Evolutionary conservation across 2,329 filamentous ascomycete species (phyloP), one percentile per base, ranked within the genome.

Genomic region (Pseudogymnoascus sp.): DNA sequence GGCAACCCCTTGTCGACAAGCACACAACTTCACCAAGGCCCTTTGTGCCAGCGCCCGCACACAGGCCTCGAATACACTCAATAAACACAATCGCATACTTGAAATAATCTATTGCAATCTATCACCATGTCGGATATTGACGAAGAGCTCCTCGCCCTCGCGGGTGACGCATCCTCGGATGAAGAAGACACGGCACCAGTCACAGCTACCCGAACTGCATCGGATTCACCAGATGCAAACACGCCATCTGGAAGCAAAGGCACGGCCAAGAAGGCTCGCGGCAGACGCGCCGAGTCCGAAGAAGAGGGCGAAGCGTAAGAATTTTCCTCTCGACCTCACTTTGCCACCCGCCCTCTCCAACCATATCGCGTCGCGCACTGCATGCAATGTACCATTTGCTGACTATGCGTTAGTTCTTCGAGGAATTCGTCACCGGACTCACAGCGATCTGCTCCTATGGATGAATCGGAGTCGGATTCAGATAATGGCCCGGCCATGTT

Each of bases 71-170:
- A 12, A 49, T 28, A 49, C 12, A 14, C 42, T 6, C 2, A 28
- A 49, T 28, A 3, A 41, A 28, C 7, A 28, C 14, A 49, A 49
- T 49, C 42, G 23, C 42, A 49, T 49, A 49, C 22, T 49, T 49
- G 22, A 28, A 49, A 49, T 4, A 14, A 49, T 19, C 19, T 42
- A 38, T 25, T 23, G 41, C 36, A 49, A 49, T 49, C 39, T 41
- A 64, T 30, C 67, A 82, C 67, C 71, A 96, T 96, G 92, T 89
- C 90, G 62, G 90, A 93, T 72, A 84, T 97, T 68, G 93, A 97
- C 73, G 92, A 93, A 70, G 93, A 97, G 79, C 87, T 97, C 67
- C 88, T 97, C 67, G 92, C 91, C 72, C 86, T 97, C 67, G 94
- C 92, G 62, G 94, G 91, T 70, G 91, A 90, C 68, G 88, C 84